Evolutionary conservation across 192 early-diverging fungal species (phyloP), one percentile per base, ranked within the genome.

Genomic region (Kappamyces sp.): DNA sequence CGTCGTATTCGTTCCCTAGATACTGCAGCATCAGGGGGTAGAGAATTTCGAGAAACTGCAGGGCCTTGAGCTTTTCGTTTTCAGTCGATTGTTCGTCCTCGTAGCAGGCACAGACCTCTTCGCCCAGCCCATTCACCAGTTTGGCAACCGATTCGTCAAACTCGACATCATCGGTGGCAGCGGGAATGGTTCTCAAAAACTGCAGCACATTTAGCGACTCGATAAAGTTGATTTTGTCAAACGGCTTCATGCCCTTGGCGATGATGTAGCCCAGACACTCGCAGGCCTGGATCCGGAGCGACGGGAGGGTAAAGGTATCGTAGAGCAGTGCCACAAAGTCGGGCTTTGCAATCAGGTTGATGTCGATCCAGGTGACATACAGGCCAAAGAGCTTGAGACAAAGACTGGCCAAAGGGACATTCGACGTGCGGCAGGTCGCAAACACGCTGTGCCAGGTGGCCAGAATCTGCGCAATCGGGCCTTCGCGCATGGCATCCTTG

Each of bases 341-440:
- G 66, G 89, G 79, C 68, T 90, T 90, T 49, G 91, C 87, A 51
- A 98, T 80, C 32, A 96, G 78, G 23, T 84, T 87, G 46, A 96
- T 93, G 63, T 96, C 92, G 54, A 96, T 90, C 94, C 94, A 98
- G 12, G 87, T 62, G n/a, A 93, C 87, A 79, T 94, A 98, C 37
- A 79, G 75, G 40, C 89, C 91, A 60, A 93, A 83, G 47, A 90
- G 77, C 33, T 77, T 82, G 48, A 97, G 72, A 6, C 79, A 74
- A 47, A 72, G 60, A 55, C 76, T 71, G 34, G 86, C 87, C 54
- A 93, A 82, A 0, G 79, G 70, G 47, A 79, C 75, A 8, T 75
- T 74, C 12, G 66, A 60, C 15, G 66, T 66, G 57, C 78, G 71
- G 60, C 80, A 81, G 37, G 82, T 79, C 38, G 73, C 69, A 53